These are phyloP conservation scores for Elsinoe fawcettii DNA, from an alignment of 2,329 filamentous ascomycete species.

Conservation along the genomic window DNA sequence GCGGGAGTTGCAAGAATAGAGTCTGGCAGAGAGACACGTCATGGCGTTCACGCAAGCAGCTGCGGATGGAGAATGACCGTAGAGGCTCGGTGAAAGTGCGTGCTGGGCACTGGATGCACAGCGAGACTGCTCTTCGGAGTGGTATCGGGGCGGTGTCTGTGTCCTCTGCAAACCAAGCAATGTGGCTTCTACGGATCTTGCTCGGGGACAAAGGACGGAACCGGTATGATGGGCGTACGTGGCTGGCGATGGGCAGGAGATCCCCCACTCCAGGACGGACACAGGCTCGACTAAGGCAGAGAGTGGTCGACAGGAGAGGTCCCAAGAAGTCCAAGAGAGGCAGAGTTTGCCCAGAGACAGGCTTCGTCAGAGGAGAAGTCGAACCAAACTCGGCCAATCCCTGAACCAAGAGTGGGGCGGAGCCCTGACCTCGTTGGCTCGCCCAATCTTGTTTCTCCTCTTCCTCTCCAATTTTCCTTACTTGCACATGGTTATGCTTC, in stretches of 20 bases:
- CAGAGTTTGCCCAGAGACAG: conserved; percentile 5
- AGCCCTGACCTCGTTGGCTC: background rate
- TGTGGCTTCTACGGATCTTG: background rate
- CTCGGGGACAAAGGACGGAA: background rate
- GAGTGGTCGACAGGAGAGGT: background rate
- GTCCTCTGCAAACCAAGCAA: conserved; percentile 1
- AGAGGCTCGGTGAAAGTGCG: background rate
- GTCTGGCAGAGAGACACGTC: conserved; percentile 2
- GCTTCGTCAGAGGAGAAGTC: conserved; percentile 5
- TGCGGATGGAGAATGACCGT: conserved; percentile 3
- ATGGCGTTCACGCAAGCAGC: conserved; percentile 11
- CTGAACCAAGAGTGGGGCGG: background rate
- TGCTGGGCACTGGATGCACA: background rate
- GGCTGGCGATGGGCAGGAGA: background rate
- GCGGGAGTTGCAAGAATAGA: conserved; percentile 3
- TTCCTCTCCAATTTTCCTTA: background rate
- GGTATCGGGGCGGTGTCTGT: conserved; percentile 10
- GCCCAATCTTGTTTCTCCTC: conserved; percentile 1
- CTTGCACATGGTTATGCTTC: background rate
- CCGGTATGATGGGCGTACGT: background rate
- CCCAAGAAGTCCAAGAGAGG: conserved; percentile 8
- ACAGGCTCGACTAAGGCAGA: conserved; percentile 1
- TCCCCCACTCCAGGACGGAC: background rate
- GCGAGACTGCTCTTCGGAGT: background rate
- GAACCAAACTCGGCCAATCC: background rate